phyloP scores from a whole-genome alignment of 2,329 filamentous ascomycete species.

The Aureobasidium sp. region DNA sequence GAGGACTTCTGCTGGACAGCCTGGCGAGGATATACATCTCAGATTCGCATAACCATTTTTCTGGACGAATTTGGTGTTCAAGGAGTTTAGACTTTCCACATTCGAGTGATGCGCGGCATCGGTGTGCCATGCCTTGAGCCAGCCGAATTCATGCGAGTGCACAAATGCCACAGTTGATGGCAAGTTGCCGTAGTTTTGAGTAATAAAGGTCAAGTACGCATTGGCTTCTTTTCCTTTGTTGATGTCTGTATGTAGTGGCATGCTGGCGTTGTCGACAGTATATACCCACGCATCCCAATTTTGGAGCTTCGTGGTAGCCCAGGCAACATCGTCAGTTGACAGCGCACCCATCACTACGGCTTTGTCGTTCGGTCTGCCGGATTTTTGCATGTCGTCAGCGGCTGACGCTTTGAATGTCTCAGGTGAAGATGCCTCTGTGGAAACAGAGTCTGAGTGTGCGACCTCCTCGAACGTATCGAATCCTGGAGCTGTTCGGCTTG shows the following conservation, averaged over 20 bases:
- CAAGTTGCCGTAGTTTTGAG: conserved; percentile 38
- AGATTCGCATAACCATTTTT: conserved; percentile 26
- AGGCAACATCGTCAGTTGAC: conserved; percentile 37
- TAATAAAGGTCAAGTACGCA: conserved; percentile 42
- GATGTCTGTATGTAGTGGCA: conserved; percentile 20
- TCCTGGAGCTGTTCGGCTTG: background rate
- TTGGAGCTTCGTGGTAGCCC: conserved; percentile 39
- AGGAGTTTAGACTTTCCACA: conserved; percentile 23
- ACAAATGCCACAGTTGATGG: conserved; percentile 25
- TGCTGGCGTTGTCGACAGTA: conserved; percentile 27
- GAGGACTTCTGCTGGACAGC: conserved; percentile 24
- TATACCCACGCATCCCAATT: conserved; percentile 43
- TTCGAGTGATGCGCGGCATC: conserved; percentile 24
- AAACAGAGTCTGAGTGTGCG: background rate
- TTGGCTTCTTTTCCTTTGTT: conserved; percentile 43
- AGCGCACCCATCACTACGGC: conserved; percentile 37
- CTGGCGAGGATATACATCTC: conserved; percentile 23
- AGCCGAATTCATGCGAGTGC: conserved; percentile 25
- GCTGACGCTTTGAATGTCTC: background rate
- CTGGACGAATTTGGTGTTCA: conserved; percentile 22
- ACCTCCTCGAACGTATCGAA: background rate
- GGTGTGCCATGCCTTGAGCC: conserved; percentile 26
- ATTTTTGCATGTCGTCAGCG: background rate
- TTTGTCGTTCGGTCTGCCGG: background rate
- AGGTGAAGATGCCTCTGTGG: no score